Evolutionary conservation across 2,329 filamentous ascomycete species (phyloP).

Genomic region (Chlorencoelia australis): DNA sequence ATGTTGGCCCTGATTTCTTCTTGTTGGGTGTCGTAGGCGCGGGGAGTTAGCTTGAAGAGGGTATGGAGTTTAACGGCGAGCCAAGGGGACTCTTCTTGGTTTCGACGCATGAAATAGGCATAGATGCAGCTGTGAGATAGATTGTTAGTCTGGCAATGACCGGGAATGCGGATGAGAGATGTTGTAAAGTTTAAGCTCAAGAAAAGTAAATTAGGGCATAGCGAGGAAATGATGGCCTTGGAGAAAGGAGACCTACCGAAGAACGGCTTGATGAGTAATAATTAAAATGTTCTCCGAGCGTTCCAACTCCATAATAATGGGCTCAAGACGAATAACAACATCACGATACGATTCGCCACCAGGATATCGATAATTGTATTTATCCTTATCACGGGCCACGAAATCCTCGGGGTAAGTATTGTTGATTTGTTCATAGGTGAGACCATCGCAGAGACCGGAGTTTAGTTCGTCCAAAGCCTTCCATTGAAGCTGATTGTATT

Average conservation of each 20-base stretch:
- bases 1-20: conserved; percentile 84
- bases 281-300: conserved; percentile 95
- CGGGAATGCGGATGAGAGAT: too few relatives aligned
- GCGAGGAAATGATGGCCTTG: background rate
- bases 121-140: conserved; percentile 65
- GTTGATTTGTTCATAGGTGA: conserved; percentile 83
- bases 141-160: background rate
- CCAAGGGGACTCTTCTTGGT: conserved; percentile 89
- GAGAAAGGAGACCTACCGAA: conserved; percentile 34
- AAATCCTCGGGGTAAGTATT: conserved; percentile 90
- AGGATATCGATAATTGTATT: conserved; percentile 98
- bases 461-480: conserved; percentile 97
- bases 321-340: conserved; percentile 92
- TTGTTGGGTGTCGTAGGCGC: conserved; percentile 88
- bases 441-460: conserved; percentile 88
- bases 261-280: conserved; percentile 92
- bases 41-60: conserved; percentile 89
- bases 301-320: conserved; percentile 99
- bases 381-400: conserved; percentile 89
- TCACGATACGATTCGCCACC: conserved; percentile 94
- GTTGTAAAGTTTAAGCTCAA: background rate
- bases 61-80: conserved; percentile 97
- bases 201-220: background rate
- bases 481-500: conserved; percentile 95
- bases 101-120: conserved; percentile 97